Evolutionary conservation across 2,329 filamentous ascomycete genomes (phyloP).

Genomic region (Myriosclerotinia duriaeana): DNA sequence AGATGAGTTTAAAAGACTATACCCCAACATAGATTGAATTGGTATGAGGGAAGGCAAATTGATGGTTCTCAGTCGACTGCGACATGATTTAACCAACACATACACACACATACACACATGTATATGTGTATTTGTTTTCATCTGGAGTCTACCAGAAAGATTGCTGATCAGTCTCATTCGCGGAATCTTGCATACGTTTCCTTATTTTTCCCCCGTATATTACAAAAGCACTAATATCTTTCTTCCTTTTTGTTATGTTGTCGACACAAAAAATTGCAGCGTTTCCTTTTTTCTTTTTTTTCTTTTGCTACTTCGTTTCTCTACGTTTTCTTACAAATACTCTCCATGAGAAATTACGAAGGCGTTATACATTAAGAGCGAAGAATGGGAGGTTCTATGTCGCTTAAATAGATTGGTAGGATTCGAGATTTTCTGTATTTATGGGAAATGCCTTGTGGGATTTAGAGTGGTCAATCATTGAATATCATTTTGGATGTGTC

Average conservation of each 20-base stretch:
- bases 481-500: conserved; percentile 19
- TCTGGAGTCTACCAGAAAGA: background rate
- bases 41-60: conserved; percentile 24
- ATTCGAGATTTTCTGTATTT: conserved; percentile 2
- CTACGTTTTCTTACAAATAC: background rate
- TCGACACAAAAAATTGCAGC: conserved; percentile 11
- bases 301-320: background rate
- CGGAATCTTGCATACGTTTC: conserved; percentile 1
- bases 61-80: conserved; percentile 2
- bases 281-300: background rate
- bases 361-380: background rate
- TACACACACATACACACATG: background rate
- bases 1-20: conserved; percentile 34
- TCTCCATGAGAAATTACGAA: background rate
- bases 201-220: background rate
- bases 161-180: background rate
- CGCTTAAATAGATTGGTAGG: conserved; percentile 15
- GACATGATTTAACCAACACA: background rate
- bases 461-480: conserved; percentile 13
- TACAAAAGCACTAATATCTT: conserved; percentile 3
- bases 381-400: conserved; percentile 14
- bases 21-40: conserved; percentile 38
- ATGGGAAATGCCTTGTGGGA: background rate
- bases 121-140: background rate
- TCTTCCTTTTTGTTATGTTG: background rate